Base-by-base conservation (phyloP, 352 stramenopile genomes). In the Achlya hypogyna region DNA sequence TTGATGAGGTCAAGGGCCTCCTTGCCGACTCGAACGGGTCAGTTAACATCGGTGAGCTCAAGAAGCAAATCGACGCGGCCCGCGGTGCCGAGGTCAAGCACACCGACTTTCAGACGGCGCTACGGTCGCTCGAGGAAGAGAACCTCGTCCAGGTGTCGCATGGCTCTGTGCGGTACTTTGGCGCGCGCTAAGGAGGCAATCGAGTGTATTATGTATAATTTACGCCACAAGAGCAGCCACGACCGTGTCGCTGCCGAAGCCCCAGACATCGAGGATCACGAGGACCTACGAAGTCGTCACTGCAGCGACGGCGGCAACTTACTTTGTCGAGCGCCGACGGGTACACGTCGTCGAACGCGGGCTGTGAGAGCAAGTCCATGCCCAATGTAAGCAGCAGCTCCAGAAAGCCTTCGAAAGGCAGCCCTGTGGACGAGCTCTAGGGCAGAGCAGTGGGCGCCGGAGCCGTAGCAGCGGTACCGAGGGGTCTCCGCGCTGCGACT, bases 111-210 rank as follows among this genome's bases (percentile, higher is more conserved):
- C 78, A 95, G 38, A 87, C 91, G 69, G 88, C 89, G 12, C 70
- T 98, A 32, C 84, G 89, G 3, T 74, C 82, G 49, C 78, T 98
- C 53, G 94, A 98, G 63, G 84, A 93, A 42, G 92, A 98, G 69
- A 93, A 85, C 47, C 71, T 97, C 28, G 81, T 98, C 59, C 90
- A 98, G 73, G 87, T 97, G 40, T 95, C 92, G 22, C 91, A 98
- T 71, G 82, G 93, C 16, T 75, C 89, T 45, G 82, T 93, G 49
- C 79, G 81, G 42, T 89, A 81, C 70, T 56, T 56, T 56, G 8
- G 31, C 49, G 2, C 49, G 49, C 49, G 49, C 49, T 10, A 45
- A 45, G 38, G 6, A 45, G 14, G 12, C 38, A 9, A n/a, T 3
- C 12, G 6, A 18, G 38, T 45, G 2, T 10, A n/a, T 45, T 45